Conservation (phyloP, 2,329 filamentous ascomycete genomes). For the Pseudomassariella vexata region DNA sequence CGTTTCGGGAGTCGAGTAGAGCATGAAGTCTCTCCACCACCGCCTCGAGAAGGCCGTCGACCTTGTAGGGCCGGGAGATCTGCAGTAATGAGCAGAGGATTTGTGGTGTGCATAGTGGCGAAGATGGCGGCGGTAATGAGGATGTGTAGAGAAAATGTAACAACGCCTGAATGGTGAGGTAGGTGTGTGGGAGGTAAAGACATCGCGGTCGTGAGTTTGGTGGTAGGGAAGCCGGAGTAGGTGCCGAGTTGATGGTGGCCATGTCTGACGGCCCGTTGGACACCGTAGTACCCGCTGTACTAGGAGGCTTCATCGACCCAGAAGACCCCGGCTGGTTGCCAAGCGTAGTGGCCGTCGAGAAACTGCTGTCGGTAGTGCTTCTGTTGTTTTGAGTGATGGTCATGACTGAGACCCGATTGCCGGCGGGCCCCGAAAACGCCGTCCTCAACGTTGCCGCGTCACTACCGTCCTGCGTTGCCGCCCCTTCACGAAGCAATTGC, state of each 20-base stretch:
- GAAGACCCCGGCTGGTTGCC: slow-evolving; percentile 25
- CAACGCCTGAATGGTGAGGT: slow-evolving; percentile 81
- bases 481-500: slow-evolving; percentile 78
- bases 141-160: slow-evolving; percentile 94
- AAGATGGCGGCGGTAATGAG: slow-evolving; percentile 69
- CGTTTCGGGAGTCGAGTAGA: slow-evolving; percentile 86
- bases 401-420: slow-evolving; percentile 70
- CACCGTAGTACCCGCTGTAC: slow-evolving; percentile 37
- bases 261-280: slow-evolving; percentile 36
- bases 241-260: slow-evolving; percentile 46
- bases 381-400: slow-evolving; percentile 67
- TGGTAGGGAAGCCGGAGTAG: slow-evolving; percentile 51
- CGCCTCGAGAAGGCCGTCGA: slow-evolving; percentile 88
- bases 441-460: slow-evolving; percentile 74
- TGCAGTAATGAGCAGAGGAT: slow-evolving; percentile 94
- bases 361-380: slow-evolving; percentile 40
- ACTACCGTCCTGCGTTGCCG: slow-evolving; percentile 63
- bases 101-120: slow-evolving; percentile 82
- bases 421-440: slow-evolving; percentile 49
- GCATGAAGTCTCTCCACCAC: slow-evolving; percentile 87
- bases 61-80: slow-evolving; percentile 84
- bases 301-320: slow-evolving; percentile 35
- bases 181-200: slow-evolving; percentile 88
- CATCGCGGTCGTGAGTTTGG: slow-evolving; percentile 70
- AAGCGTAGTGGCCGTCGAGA: slow-evolving; percentile 38